Conservation (phyloP, 2,329 filamentous ascomycete species). For the Penicillium sclerotiorum region DNA sequence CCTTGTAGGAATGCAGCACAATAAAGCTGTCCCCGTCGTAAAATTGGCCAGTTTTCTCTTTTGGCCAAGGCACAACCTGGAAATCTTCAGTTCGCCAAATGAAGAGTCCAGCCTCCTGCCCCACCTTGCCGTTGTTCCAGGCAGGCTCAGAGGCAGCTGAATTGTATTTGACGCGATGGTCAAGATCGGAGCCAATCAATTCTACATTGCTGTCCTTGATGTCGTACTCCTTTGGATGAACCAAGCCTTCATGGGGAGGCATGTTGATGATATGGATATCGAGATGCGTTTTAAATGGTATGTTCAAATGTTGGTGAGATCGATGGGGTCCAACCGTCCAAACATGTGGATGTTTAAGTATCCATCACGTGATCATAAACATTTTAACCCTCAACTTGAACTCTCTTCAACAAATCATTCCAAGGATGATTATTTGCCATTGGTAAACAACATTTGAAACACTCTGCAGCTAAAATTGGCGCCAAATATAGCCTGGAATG, state of each 20-base stretch:
- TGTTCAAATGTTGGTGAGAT: too few relatives aligned
- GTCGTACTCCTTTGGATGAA: slow-evolving; percentile 66
- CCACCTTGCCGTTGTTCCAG: slow-evolving; percentile 64
- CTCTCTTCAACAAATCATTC: too few relatives aligned
- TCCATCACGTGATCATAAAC: too few relatives aligned
- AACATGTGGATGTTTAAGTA: too few relatives aligned
- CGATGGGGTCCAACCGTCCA: too few relatives aligned
- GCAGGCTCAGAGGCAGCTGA: slow-evolving; percentile 67
- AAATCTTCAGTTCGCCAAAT: slow-evolving; percentile 72
- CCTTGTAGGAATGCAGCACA: slow-evolving; percentile 61
- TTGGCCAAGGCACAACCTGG: slow-evolving; percentile 64
- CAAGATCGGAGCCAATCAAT: slow-evolving; percentile 64
- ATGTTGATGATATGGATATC: slow-evolving; percentile 45
- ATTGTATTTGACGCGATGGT: slow-evolving; percentile 69
- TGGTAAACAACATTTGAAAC: too few relatives aligned
- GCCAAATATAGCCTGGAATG: too few relatives aligned
- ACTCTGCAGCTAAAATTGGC: too few relatives aligned
- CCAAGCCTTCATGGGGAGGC: slow-evolving; percentile 63
- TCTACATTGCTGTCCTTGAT: slow-evolving; percentile 70
- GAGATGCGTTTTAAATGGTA: neutral
- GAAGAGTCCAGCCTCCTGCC: slow-evolving; percentile 56
- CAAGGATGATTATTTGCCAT: too few relatives aligned
- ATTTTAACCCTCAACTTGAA: too few relatives aligned
- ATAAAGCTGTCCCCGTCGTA: slow-evolving; percentile 71
- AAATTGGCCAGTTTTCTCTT: slow-evolving; percentile 61